Evolutionary conservation across 495 filamentous ascomycete genomes (phyloP).

Genomic region (Xylaria cubensis): DNA sequence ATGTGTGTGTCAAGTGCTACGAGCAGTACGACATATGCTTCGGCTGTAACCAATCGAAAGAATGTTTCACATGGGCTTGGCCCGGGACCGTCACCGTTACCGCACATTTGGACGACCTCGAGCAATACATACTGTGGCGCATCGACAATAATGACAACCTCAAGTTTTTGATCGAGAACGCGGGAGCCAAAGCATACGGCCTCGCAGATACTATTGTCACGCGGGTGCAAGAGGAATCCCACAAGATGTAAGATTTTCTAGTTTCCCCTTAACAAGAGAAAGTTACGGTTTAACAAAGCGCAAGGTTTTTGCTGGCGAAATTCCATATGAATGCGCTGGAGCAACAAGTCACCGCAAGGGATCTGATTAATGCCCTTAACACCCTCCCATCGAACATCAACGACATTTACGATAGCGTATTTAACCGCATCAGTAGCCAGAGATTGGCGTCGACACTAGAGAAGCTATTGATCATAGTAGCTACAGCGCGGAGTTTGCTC

Average conservation of each 20-base stretch:
- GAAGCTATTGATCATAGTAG: constrained; percentile 17
- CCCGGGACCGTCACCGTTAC: no score
- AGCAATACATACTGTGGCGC: not conserved
- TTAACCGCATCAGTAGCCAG: constrained; percentile 3
- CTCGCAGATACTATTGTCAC: not conserved
- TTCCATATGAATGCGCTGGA: constrained; percentile 15
- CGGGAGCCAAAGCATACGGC: not conserved
- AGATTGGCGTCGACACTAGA: constrained; percentile 6
- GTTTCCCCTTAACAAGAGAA: not conserved
- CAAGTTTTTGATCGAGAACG: constrained; percentile 4
- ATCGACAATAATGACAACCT: constrained; percentile 9
- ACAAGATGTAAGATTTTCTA: not conserved
- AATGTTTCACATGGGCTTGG: no score
- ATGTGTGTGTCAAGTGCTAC: no score
- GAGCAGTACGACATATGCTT: no score
- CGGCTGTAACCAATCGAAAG: no score
- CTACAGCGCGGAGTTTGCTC: constrained; percentile 3
- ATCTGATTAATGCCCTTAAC: constrained; percentile 8
- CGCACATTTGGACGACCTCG: no score
- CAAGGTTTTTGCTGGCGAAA: constrained; percentile 16
- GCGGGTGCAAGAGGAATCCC: constrained; percentile 12
- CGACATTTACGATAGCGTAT: constrained; percentile 10
- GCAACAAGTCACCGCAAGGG: constrained; percentile 5
- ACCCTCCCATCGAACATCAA: constrained; percentile 5
- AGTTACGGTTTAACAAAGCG: not conserved